Evolutionary conservation across 495 filamentous ascomycete species (phyloP).

Genomic region (Rhypophila decipiens): DNA sequence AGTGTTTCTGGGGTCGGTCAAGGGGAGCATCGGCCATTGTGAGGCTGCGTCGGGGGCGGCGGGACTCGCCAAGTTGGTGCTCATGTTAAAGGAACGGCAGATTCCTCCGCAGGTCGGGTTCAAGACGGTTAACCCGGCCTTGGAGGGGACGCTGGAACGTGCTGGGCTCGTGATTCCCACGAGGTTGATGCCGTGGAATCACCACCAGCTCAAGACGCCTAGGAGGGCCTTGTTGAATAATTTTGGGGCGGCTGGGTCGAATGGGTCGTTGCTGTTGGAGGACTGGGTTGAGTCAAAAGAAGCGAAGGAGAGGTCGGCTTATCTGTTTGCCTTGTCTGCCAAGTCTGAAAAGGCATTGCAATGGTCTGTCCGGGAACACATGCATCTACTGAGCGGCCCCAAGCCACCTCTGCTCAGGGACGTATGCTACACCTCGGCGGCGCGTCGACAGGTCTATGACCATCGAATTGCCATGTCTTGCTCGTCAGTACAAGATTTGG

Average conservation of each 20-base stretch:
- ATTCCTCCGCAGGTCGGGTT: constrained; percentile 73
- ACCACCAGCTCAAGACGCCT: constrained; percentile 25
- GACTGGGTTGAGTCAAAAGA: constrained; percentile 42
- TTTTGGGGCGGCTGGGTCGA: constrained; percentile 40
- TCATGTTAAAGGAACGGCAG: constrained; percentile 66
- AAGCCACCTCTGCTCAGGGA: constrained; percentile 19
- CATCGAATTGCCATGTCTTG: constrained; percentile 37
- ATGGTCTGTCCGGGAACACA: constrained; percentile 22
- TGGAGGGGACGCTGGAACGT: constrained; percentile 3
- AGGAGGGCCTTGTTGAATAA: constrained; percentile 47
- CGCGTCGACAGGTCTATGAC: constrained; percentile 59
- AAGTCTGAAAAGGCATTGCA: constrained; percentile 26
- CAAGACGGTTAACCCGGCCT: constrained; percentile 49
- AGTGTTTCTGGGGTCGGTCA: constrained; percentile 61
- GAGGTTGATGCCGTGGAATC: constrained; percentile 13
- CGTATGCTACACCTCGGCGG: constrained; percentile 67
- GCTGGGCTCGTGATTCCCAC: constrained; percentile 1
- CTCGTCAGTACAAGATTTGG: neutral
- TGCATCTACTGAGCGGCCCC: constrained; percentile 5
- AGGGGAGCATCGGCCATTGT: constrained; percentile 71
- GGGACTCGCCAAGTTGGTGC: constrained; percentile 62
- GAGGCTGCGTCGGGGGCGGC: constrained; percentile 70
- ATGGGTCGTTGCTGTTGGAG: neutral
- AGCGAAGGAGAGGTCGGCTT: constrained; percentile 32
- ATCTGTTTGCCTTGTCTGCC: constrained; percentile 32